These are phyloP conservation scores for Primulina tabacum DNA, from an alignment of 257 asterid genomes.

Conservation along the genomic window DNA sequence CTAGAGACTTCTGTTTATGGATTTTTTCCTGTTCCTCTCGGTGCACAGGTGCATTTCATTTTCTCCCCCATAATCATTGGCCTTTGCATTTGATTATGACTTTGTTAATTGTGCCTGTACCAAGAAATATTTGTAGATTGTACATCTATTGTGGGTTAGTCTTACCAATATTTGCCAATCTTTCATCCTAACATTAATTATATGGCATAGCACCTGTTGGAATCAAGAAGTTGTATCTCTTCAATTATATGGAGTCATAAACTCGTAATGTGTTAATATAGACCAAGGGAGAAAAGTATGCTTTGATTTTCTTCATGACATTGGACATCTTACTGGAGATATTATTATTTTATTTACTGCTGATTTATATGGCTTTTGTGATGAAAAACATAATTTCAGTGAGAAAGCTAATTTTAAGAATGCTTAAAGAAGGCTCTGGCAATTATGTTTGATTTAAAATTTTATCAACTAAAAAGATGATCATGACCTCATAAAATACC, in stretches of 20 bases:
- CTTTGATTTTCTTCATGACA: slow-evolving; percentile 6
- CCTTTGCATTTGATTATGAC: slow-evolving; percentile 11
- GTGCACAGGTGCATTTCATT: slow-evolving; percentile 77
- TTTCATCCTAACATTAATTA: slow-evolving; percentile 15
- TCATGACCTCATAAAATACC: neutral
- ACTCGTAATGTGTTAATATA: neutral
- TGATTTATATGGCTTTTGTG: slow-evolving; percentile 14
- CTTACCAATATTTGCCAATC: slow-evolving; percentile 1
- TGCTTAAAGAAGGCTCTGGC: slow-evolving; percentile 7
- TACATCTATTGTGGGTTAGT: slow-evolving; percentile 18
- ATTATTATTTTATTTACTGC: neutral
- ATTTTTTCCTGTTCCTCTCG: slow-evolving; percentile 93
- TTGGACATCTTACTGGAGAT: neutral
- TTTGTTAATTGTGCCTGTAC: neutral
- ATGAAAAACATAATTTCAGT: slow-evolving; percentile 12
- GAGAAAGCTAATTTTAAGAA: slow-evolving; percentile 4
- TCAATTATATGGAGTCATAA: neutral
- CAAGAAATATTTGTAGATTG: neutral
- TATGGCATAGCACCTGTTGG: slow-evolving; percentile 6
- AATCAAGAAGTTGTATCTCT: neutral
- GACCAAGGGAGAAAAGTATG: slow-evolving; percentile 12
- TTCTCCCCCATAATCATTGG: slow-evolving; percentile 18
- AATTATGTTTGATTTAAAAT: slow-evolving; percentile 8
- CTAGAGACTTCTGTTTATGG: slow-evolving; percentile 84
- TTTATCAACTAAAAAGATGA: slow-evolving; percentile 18